Base-by-base conservation (phyloP, 225 moss, liverwort and hornwort genomes). In the Antitrichia curtipendula region DNA sequence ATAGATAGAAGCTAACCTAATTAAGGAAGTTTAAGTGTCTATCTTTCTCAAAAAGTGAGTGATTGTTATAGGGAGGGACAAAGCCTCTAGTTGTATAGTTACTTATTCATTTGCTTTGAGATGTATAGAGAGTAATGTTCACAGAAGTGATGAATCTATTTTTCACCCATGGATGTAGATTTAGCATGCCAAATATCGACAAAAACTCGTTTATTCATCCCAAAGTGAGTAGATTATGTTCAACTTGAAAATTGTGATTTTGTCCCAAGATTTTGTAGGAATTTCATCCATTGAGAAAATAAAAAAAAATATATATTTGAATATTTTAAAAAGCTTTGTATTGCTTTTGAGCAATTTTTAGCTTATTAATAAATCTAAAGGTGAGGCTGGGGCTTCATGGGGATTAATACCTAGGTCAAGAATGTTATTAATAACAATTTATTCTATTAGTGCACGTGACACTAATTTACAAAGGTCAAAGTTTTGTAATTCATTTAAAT, bases 361-460 rank as follows among this genome's bases (percentile, higher is more conserved):
- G 29, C 7, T 72, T 1, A 45, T 7, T 9, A 45, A 27, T 16
- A 28, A 16, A 5, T 2, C 5, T 5, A 29, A 45, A 1, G 18
- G 3, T 45, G 8, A 45, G 1, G n/a, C n/a, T n/a, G n/a, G 3
- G 6, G 10, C 16, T 72, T 10, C 0, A 0, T 10, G 0, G 15
- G 2, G 4, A 70, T 70, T 41, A 25, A 70, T 8, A 24, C 13
- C 13, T 13, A 68, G 4, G 4, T 69, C 38, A 40, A 69, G 3
- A 24, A 23, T 38, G 3, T 38, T 8, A 40, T 7, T 23, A 9
- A 38, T 38, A n/a, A n/a, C n/a, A n/a, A n/a, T 4, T 23, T 32
- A 40, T 69, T 4, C 4, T 69, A 8, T 23, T 40, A 7, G 24
- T 38, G 4, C 0, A 0, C 8, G 4, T 69, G 24, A 40, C 23